Evolutionary conservation across 768 basidiomycete genomes (phyloP).

Genomic region (Phylloporus sp.): DNA sequence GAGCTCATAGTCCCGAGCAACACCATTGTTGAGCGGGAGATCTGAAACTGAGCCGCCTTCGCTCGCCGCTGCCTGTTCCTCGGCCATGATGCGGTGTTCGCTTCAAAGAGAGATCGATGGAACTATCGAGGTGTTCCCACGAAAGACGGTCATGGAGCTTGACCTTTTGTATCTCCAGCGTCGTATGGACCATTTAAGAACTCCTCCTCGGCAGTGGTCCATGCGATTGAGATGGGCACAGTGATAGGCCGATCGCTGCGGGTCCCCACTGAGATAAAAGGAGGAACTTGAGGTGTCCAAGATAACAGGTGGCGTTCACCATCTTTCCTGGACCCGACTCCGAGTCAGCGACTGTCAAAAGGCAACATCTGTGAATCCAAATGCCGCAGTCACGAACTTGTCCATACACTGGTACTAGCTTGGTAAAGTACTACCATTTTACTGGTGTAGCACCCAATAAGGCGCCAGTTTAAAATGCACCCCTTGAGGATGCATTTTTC

Average conservation of each 20-base stretch:
- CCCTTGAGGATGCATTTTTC: too few relatives aligned
- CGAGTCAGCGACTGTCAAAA: too few relatives aligned
- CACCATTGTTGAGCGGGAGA: conserved; percentile 17
- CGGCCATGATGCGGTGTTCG: conserved; percentile 6
- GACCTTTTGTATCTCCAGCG: conserved; percentile 15
- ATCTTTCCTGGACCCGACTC: too few relatives aligned
- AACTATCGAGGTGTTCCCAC: conserved; percentile 16
- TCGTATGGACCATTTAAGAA: background rate
- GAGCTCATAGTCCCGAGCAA: conserved; percentile 30
- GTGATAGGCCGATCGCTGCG: background rate
- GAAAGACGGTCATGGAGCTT: background rate
- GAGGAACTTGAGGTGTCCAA: too few relatives aligned
- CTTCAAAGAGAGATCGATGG: background rate
- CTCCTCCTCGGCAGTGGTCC: background rate
- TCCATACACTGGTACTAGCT: too few relatives aligned
- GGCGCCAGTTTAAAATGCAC: too few relatives aligned
- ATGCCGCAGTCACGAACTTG: too few relatives aligned
- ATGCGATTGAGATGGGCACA: background rate
- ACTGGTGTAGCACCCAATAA: too few relatives aligned
- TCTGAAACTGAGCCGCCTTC: conserved; percentile 8
- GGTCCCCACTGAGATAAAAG: too few relatives aligned
- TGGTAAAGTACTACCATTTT: too few relatives aligned
- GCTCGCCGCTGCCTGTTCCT: conserved; percentile 12
- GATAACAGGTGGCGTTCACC: too few relatives aligned
- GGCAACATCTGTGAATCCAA: too few relatives aligned